These are phyloP conservation scores for Rubus parviflorus DNA, from an alignment of 306 rosid genomes.

Conservation along the genomic window DNA sequence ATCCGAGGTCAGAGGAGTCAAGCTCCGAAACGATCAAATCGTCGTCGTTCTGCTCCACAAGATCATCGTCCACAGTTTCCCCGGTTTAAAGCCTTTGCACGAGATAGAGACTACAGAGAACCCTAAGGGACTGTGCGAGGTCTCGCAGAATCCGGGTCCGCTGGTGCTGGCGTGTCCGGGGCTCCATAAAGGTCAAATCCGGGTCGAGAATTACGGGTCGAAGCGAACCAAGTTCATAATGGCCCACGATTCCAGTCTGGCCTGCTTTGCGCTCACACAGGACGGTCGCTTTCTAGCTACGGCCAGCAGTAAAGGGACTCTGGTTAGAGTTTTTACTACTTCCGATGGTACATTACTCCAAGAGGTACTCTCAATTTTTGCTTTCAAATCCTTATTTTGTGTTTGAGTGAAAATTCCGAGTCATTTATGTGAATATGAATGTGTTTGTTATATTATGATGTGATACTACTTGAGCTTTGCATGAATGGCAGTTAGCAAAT, in stretches of 20 bases:
- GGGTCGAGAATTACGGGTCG: conserved; percentile 68
- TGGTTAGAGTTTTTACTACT: conserved; percentile 68
- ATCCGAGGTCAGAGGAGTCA: conserved; percentile 60
- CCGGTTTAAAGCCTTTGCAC: conserved; percentile 46
- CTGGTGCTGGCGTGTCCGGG: conserved; percentile 78
- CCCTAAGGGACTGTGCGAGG: conserved; percentile 74
- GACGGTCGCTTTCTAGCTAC: conserved; percentile 76
- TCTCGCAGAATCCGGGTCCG: conserved; percentile 49
- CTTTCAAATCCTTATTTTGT: too few relatives aligned
- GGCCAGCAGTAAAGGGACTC: conserved; percentile 73
- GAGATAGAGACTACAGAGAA: conserved; percentile 66
- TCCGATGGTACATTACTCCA: conserved; percentile 73
- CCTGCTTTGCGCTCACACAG: conserved; percentile 61
- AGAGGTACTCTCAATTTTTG: conserved; percentile 44
- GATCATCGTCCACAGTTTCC: conserved; percentile 49
- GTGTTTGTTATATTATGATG: not conserved
- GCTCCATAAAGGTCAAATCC: conserved; percentile 68
- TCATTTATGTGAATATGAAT: not conserved
- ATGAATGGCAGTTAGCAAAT: too few relatives aligned
- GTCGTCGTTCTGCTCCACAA: conserved; percentile 64
- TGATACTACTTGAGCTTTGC: not conserved
- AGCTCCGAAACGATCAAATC: conserved; percentile 57
- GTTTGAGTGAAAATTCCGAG: not conserved
- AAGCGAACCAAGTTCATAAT: conserved; percentile 63
- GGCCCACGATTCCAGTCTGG: conserved; percentile 71